Percentiles rank a stretch among this genome's conserved stretches.
Evolutionary conservation across 148 eudicot species (phyloP).

Genomic region (Rhododendron ferrugineum): DNA sequence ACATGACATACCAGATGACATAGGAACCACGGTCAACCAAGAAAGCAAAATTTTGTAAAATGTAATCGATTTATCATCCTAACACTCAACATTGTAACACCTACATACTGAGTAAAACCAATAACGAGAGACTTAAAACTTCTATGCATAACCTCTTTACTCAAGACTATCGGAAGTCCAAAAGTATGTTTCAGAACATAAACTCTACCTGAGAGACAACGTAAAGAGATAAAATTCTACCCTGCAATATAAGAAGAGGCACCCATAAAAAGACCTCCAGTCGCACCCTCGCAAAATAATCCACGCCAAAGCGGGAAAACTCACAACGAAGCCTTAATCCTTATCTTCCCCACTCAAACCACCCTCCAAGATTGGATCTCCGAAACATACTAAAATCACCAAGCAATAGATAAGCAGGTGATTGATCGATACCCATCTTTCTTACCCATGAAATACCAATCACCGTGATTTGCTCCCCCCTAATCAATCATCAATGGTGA

Average conservation of each 20-base stretch:
- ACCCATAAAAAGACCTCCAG: neutral
- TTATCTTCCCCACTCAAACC: neutral
- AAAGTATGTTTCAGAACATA: neutral
- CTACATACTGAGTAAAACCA: neutral
- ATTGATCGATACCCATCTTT: neutral
- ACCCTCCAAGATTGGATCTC: neutral
- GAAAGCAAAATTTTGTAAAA: neutral
- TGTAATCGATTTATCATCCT: neutral
- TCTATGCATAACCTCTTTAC: neutral
- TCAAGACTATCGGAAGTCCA: neutral
- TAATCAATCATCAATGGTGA: neutral
- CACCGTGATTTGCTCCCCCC: neutral
- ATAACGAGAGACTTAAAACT: neutral
- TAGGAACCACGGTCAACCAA: neutral
- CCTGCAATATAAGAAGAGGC: neutral
- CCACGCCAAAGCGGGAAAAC: neutral
- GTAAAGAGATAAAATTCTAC: neutral
- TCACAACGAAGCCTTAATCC: neutral
- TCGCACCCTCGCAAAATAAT: neutral
- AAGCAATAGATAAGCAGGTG: neutral
- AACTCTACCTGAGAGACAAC: neutral
- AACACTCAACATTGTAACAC: neutral
- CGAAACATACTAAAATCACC: neutral
- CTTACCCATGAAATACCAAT: neutral
- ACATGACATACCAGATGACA: neutral